phyloP scores from a whole-genome alignment of 2,329 filamentous ascomycete genomes.

The Penicillium paneum region DNA sequence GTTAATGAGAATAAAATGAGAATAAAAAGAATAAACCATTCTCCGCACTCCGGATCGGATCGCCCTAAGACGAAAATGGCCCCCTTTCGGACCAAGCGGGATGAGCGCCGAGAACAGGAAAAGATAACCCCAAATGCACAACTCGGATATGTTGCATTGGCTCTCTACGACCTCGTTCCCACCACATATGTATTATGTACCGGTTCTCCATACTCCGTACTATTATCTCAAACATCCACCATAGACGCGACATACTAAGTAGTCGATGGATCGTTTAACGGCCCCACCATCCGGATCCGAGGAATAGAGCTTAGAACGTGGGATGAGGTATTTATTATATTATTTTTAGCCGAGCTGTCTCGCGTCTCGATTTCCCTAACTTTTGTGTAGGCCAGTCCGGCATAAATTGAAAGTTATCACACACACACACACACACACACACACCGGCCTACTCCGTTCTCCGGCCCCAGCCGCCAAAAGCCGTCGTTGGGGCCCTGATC shows the following conservation, averaged over 20 bases:
- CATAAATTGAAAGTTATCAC: background rate
- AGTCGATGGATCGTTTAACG: slow-evolving; percentile 14
- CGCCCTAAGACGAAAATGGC: slow-evolving; percentile 3
- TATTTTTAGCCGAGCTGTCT: slow-evolving; percentile 3
- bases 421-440: too few relatives aligned
- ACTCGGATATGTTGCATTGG: background rate
- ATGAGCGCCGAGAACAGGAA: slow-evolving; percentile 4
- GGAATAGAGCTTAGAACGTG: slow-evolving; percentile 11
- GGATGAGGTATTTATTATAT: background rate
- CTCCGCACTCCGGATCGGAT: slow-evolving; percentile 17
- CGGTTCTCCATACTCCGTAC: background rate
- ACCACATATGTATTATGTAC: background rate
- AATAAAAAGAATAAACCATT: background rate
- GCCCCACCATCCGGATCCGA: slow-evolving; percentile 32
- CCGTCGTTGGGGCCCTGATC: background rate
- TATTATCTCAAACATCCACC: background rate
- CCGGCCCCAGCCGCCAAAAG: background rate
- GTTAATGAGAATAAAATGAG: background rate
- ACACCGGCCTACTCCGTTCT: slow-evolving; percentile 1
- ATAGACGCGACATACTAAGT: background rate
- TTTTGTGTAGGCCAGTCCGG: background rate
- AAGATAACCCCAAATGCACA: background rate
- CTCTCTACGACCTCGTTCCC: background rate
- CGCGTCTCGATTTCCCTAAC: background rate
- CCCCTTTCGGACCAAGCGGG: background rate